A percentile compares a stretch with the other conserved stretches of the same genome.
Conservation (phyloP, 371 early-diverging fungal species). For the Mucor ambiguus region DNA sequence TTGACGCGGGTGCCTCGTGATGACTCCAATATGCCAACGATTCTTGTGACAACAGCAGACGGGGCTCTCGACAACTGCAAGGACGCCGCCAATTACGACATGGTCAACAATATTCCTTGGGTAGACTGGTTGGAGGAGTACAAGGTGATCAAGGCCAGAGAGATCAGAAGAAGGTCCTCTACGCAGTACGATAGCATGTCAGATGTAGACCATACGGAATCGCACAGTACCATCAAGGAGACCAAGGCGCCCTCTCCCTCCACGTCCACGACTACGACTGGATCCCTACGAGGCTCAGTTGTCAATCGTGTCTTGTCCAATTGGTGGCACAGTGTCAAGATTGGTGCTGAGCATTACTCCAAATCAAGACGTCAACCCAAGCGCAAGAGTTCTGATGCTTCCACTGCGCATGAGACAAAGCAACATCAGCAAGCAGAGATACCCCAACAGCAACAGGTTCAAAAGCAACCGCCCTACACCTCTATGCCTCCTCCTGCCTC, state of each 20-base stretch:
- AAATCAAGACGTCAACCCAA: conserved; percentile 5
- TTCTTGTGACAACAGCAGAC: conserved; percentile 37
- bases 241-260: background rate
- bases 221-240: background rate
- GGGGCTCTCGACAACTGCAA: background rate
- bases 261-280: background rate
- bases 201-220: background rate
- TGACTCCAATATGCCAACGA: conserved; percentile 40
- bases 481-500: conserved; percentile 3
- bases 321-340: conserved; percentile 36
- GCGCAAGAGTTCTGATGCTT: background rate
- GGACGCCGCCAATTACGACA: conserved; percentile 1
- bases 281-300: conserved; percentile 3
- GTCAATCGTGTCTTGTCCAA: conserved; percentile 20
- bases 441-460: background rate
- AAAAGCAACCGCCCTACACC: background rate
- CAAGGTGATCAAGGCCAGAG: conserved; percentile 33
- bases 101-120: conserved; percentile 46
- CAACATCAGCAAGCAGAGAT: background rate
- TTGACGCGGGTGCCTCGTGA: conserved; percentile 16
- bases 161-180: conserved; percentile 31
- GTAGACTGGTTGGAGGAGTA: conserved; percentile 62
- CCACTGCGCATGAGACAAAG: background rate
- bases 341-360: conserved; percentile 28
- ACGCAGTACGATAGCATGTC: conserved; percentile 11